These are phyloP conservation scores for Pichia kudriavzevii DNA, from an alignment of 1,139 yeast genomes.

Conservation along the genomic window DNA sequence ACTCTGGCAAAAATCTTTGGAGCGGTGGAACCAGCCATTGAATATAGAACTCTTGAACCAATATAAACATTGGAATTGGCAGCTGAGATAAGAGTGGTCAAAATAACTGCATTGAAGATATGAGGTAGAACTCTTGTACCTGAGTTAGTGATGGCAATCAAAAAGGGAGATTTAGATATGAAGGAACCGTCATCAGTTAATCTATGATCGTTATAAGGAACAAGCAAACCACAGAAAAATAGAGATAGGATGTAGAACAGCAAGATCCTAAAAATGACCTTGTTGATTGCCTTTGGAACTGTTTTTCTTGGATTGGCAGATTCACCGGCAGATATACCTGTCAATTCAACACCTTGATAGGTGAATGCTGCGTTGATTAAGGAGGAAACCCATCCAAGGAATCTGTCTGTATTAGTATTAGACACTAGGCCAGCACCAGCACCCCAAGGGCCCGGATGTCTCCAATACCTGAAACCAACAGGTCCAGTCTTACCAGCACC, in stretches of 20 bases:
- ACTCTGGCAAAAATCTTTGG: constrained; percentile 49
- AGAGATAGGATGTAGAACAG: constrained; percentile 75
- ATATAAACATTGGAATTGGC: constrained; percentile 78
- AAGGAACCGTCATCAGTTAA: constrained; percentile 25
- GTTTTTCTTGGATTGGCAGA: constrained; percentile 73
- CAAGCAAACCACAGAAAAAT: constrained; percentile 74
- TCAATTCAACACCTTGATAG: constrained; percentile 74
- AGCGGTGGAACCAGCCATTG: constrained; percentile 57
- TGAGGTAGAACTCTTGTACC: constrained; percentile 65
- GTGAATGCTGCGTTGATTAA: constrained; percentile 63
- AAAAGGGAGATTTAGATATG: constrained; percentile 43
- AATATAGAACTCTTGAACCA: constrained; percentile 66
- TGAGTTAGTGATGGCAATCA: constrained; percentile 54
- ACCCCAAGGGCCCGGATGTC: constrained; percentile 86
- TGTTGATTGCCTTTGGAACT: constrained; percentile 78
- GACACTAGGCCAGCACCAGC: constrained; percentile 39
- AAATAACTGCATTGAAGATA: constrained; percentile 69
- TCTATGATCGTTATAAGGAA: constrained; percentile 65
- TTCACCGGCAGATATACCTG: constrained; percentile 88
- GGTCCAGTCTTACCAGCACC: constrained; percentile 44
- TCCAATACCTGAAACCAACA: constrained; percentile 84
- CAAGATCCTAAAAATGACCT: constrained; percentile 73
- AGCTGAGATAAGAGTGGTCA: constrained; percentile 65
- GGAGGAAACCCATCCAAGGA: constrained; percentile 53
- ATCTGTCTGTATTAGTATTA: constrained; percentile 45